Evolutionary conservation across 768 basidiomycete species (phyloP), one percentile per base, ranked within the genome.

Genomic region (Trametopsis cervina): DNA sequence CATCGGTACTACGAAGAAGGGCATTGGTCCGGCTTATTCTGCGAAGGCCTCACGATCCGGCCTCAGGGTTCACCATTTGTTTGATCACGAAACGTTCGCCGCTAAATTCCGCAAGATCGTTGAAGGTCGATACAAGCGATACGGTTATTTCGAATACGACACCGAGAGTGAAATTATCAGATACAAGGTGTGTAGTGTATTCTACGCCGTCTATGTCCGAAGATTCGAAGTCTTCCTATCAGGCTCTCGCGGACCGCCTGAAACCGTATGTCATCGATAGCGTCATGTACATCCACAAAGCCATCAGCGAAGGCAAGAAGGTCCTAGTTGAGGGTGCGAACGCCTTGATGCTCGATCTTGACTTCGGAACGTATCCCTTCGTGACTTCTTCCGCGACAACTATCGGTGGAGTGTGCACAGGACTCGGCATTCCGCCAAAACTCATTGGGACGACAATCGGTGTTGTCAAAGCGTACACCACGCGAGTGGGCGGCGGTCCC

Each of bases 1-100:
- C 66, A 98, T 99, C 62, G 96, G 96, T 21, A 99, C 96, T 26
- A 99, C 96, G 42, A 93, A 89, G 79, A 91, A 83, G 65, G 96
- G 96, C 44, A 98, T 99, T 61, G 96, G 96, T 67, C 96, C 96
- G 65, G 88, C 96, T 11, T 99, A 99, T 73, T 96, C 94, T 43
- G 88, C 86, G 42, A 99, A 98, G 68, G 92, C 96, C 13, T 95
- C 92, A 10, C 85, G 96, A 40, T 96, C 93, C 0, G 96, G 96
- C 46, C 76, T 99, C 40, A 82, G 96, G 42, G 83, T 99, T 1
- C 96, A 99, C 69, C 96, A 99, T 68, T 77, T 99, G 39, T 96
- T 95, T 68, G 89, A 94, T 63, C 77, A 77, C 54, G 77, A 78
- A 2, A 78, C 76, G 2, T 99, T 99, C 68, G 86, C 90, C 4